Base-by-base conservation (phyloP, 805 yeast genomes). In the Teunomyces stri region DNA sequence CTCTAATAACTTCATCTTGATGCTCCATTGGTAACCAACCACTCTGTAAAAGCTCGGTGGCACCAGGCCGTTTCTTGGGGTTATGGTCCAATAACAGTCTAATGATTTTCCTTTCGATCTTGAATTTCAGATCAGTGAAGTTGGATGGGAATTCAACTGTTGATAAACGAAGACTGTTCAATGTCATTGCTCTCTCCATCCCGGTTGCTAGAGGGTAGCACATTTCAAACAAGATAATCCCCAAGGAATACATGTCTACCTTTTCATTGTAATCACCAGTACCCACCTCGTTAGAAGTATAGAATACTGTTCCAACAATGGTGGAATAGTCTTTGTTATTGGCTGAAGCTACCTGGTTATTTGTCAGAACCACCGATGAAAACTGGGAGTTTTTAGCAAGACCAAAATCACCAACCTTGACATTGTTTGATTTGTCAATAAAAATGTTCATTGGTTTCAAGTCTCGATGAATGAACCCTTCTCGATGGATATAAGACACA, bases 341-440 rank as follows among this genome's bases (percentile, higher is more conserved):
- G 3, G 54, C 16, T 1, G 69, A 51, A 1, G 68, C 51, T n/a
- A 70, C 71, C 48, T 72, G 76, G 47, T 71, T 72, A 47, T 69
- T 68, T 25, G 56, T 61, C 65, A 62, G 66, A 16, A 71, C 56
- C 7, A 66, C 68, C 2, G 69, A 57, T 2, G 70, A 59, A 43
- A 70, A 69, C 28, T 87, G 94, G 1, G 88, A 90, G 60, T 85
- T 91, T 54, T 91, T 90, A 0, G 99, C 99, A 48, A 94, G 76
- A 0, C 99, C 99, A 67, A 94, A 94, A 62, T 94, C 99, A 59
- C 99, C 99, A 36, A 94, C 85, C 62, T 94, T 94, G 49, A 94
- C 84, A 59, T 92, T 90, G 55, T 87, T 84, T 1, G 87, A 80
- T 53, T 86, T 87, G 65, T 94, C 99, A 56, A 94, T 90, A 71